phyloP scores from a whole-genome alignment of 2,329 filamentous ascomycete species.

The Chrysosporium queenslandicum region DNA sequence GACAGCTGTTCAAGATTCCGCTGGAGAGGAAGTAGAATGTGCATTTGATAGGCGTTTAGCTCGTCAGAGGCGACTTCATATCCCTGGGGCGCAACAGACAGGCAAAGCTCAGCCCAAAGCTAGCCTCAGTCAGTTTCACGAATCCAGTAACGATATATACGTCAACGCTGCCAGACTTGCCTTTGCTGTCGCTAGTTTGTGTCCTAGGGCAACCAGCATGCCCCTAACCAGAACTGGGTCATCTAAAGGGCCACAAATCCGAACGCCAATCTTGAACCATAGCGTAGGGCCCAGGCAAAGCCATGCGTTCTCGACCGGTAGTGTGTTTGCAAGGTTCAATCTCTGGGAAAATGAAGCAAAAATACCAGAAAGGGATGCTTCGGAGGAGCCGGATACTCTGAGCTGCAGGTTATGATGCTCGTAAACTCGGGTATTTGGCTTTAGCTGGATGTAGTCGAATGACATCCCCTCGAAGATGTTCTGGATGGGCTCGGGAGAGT shows the following conservation, averaged over 20 bases:
- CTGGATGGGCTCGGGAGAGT: too few species aligned
- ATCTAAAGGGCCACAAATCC: constrained; percentile 8
- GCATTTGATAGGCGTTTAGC: neutral
- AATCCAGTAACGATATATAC: neutral
- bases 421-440: constrained; percentile 15
- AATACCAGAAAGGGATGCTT: constrained; percentile 11
- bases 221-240: neutral
- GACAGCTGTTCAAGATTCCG: neutral
- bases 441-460: constrained; percentile 6
- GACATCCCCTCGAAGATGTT: neutral
- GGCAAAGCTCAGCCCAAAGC: constrained; percentile 28
- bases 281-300: constrained; percentile 21
- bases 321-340: neutral
- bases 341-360: neutral
- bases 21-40: constrained; percentile 12
- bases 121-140: constrained; percentile 15
- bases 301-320: constrained; percentile 21
- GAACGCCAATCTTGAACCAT: constrained; percentile 22
- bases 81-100: constrained; percentile 21
- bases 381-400: constrained; percentile 18
- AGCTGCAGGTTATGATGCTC: constrained; percentile 16
- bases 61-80: constrained; percentile 8
- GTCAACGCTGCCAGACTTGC: constrained; percentile 16
- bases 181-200: constrained; percentile 22
- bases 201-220: constrained; percentile 14